Conservation (phyloP, 2,329 filamentous ascomycete species). For the Clonostachys byssicola region DNA sequence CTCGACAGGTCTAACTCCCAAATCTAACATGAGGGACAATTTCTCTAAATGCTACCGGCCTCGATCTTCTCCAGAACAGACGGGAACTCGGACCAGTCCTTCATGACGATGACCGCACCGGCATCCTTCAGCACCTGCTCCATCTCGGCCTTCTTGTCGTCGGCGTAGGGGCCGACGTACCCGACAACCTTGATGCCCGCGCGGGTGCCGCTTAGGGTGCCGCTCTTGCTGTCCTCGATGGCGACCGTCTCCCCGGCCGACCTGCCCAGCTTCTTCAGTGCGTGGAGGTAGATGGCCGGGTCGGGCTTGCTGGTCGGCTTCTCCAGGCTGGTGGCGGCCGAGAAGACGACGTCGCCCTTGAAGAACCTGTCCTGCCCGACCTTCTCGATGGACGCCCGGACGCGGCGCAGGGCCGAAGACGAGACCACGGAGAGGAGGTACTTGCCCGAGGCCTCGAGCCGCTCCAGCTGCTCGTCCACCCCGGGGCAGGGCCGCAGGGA, state of each 20-base stretch:
- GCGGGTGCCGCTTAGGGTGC: conserved; percentile 67
- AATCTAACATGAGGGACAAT: conserved; percentile 1
- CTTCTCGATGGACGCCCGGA: conserved; percentile 74
- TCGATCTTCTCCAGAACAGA: conserved; percentile 39
- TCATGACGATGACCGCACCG: conserved; percentile 60
- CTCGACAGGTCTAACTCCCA: not conserved
- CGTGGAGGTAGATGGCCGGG: conserved; percentile 80
- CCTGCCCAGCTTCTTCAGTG: conserved; percentile 70
- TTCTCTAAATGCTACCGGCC: conserved; percentile 23
- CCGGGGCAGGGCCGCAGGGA: conserved; percentile 66
- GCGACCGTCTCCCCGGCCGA: conserved; percentile 69
- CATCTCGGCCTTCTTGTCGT: conserved; percentile 61
- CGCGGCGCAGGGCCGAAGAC: conserved; percentile 73
- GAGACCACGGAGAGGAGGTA: conserved; percentile 79
- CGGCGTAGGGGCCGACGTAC: conserved; percentile 76
- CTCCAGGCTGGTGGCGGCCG: conserved; percentile 72
- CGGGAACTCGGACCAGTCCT: conserved; percentile 54
- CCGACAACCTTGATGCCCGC: conserved; percentile 79
- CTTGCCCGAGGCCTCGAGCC: conserved; percentile 54
- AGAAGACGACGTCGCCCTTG: conserved; percentile 70
- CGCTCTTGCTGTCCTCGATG: conserved; percentile 86
- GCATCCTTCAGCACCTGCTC: conserved; percentile 53
- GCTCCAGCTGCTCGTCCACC: conserved; percentile 63
- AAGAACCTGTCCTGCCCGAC: conserved; percentile 80
- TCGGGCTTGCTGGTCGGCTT: conserved; percentile 88